Evolutionary conservation across 2,329 filamentous ascomycete species (phyloP), one percentile per base, ranked within the genome.

Genomic region (Fusarium stilboides): DNA sequence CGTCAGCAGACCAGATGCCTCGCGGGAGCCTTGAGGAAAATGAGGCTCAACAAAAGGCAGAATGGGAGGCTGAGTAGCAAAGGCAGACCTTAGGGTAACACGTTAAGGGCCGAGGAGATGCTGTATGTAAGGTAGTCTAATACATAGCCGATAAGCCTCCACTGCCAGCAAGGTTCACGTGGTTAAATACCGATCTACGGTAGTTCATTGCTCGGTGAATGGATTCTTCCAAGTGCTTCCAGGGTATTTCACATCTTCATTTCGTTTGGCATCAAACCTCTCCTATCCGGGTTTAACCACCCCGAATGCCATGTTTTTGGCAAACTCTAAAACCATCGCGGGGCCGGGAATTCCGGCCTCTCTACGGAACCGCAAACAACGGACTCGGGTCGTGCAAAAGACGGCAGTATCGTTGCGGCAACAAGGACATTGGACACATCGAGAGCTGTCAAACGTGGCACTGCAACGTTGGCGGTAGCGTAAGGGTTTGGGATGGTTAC

Each of bases 11-110:
- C 22, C 46, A 58, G 36, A 59, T 64, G 65, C 49, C 63, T 60
- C n/a, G 37, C 5, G 47, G 31, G 39, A 68, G 53, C 45, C 66
- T 59, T 19, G n/a, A 13, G 34, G 34, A 39, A 51, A 19, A 67
- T 69, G 65, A 69, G 60, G 66, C 65, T 69, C 61, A 57, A 69
- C 39, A 28, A n/a, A 36, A 65, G 64, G 64, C 65, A 65, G 64
- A 68, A 45, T 36, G 33, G 33, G 49, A 42, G 59, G 50, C 53
- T 40, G 43, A 54, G 26, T 45, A 36, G 42, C 22, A n/a, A 24
- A 36, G 28, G 28, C 28, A 13, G 10, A 31, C 28, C 28, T 3
- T 31, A 31, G 28, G 28, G 28, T 31, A 31, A 31, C 10, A 12
- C 28, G 28, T 10, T 10, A 12, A 31, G 10, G 28, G 28, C 28